Evolutionary conservation across 1,284 basidiomycete genomes (phyloP).

Genomic region (Ustilago hordei): DNA sequence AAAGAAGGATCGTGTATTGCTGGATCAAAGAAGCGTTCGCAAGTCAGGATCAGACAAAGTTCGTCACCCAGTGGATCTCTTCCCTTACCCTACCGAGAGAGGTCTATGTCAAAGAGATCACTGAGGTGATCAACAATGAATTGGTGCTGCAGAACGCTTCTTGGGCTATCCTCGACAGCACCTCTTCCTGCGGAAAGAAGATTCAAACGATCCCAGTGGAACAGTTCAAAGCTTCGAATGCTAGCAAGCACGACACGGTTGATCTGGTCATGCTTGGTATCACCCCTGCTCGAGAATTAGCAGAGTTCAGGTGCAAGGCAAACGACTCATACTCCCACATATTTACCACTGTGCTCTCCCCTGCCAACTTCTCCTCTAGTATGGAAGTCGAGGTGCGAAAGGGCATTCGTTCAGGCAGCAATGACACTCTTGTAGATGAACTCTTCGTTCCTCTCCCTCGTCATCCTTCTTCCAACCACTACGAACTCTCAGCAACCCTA

Average conservation of each 20-base stretch:
- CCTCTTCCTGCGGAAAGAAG: conserved; percentile 1
- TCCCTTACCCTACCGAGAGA: conserved; percentile 32
- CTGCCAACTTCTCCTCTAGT: conserved; percentile 4
- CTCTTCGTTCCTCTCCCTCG: conserved; percentile 26
- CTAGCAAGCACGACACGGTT: conserved; percentile 5
- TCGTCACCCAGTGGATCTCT: conserved; percentile 22
- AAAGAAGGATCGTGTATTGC: conserved; percentile 31
- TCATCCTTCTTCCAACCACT: conserved; percentile 21
- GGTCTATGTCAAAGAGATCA: conserved; percentile 29
- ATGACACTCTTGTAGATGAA: conserved; percentile 15
- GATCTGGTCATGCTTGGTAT: conserved; percentile 39
- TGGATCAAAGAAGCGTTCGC: conserved; percentile 43
- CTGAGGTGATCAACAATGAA: conserved; percentile 22
- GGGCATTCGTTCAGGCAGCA: conserved; percentile 14
- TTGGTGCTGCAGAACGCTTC: conserved; percentile 25
- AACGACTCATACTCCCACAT: conserved; percentile 13
- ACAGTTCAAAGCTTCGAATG: conserved; percentile 7
- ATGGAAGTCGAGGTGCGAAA: conserved; percentile 8
- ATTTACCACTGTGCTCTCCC: background rate
- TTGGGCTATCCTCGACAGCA: conserved; percentile 35
- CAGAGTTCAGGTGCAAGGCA: conserved; percentile 16
- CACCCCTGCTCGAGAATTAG: conserved; percentile 20
- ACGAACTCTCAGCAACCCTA: conserved; percentile 29
- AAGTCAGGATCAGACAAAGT: conserved; percentile 33
- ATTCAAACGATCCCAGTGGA: conserved; percentile 23